Percentiles rank a stretch among this genome's conserved stretches.
These are phyloP conservation scores for Auxenochlorella pyrenoidosa DNA, from an alignment of 139 green algal species.

Conservation along the genomic window DNA sequence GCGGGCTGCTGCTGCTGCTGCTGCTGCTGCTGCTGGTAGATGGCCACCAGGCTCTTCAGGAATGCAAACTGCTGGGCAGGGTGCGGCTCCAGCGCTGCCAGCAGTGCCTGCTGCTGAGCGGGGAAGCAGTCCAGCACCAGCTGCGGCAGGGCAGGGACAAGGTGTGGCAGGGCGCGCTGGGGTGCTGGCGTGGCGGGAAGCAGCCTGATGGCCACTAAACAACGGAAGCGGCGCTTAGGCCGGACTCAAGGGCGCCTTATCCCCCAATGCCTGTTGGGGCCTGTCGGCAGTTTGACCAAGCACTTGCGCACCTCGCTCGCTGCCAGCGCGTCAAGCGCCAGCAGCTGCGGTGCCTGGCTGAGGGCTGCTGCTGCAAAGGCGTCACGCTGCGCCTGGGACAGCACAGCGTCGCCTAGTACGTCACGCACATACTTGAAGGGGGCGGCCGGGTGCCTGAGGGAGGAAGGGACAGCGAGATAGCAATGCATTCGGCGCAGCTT, in stretches of 20 bases:
- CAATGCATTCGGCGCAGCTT: background rate
- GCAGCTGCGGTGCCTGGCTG: conserved; percentile 13
- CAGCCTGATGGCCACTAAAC: no score
- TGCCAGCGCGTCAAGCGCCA: conserved; percentile 21
- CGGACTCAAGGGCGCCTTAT: no score
- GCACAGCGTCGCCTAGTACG: conserved; percentile 24
- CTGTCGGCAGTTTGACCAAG: background rate
- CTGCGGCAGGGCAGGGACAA: background rate
- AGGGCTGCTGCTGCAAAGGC: background rate
- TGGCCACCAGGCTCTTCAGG: conserved; percentile 25
- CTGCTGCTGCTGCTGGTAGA: background rate
- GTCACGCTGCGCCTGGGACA: background rate
- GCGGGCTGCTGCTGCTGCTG: background rate
- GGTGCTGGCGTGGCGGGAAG: background rate
- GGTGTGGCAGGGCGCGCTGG: background rate
- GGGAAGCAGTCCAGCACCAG: conserved; percentile 52
- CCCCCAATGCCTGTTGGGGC: no score
- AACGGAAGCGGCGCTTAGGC: no score
- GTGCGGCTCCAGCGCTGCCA: conserved; percentile 28
- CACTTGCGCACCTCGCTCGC: background rate
- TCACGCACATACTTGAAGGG: conserved; percentile 54
- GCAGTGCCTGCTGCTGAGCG: conserved; percentile 39
- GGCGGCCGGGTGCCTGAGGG: conserved; percentile 31
- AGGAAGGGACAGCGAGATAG: background rate
- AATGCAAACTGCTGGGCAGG: conserved; percentile 56